Evolutionary conservation across 306 rosid species (phyloP), one percentile per base, ranked within the genome.

Genomic region (Lotus japonicus): DNA sequence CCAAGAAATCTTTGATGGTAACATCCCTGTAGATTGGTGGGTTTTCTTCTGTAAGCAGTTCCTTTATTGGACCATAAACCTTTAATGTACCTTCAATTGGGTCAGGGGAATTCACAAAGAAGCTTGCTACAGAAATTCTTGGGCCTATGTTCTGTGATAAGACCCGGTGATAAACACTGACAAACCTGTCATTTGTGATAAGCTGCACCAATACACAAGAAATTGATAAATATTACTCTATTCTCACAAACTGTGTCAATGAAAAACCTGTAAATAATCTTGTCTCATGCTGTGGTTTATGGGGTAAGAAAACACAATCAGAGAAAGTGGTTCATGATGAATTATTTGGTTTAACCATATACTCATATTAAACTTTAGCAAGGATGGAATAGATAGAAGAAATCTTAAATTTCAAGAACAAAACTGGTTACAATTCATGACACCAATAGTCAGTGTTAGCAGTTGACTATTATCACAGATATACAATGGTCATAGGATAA

Each of bases 41-140:
- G 17, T 76, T 74, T 39, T 82, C 75, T 74, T 87, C 88, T 0
- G 85, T 82, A 60, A 80, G 7, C 21, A 87, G 59, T 53, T 87
- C 85, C 66, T 87, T 79, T 16, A 85, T 82, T 2, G 91, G 95
- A 62, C 86, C 82, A 58, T 78, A 85, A 17, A 57, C 19, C 70
- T 41, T 83, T 0, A 64, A 57, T 13, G 56, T 4, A 17, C 16
- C 70, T 38, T 56, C 62, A 55, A 14, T 0, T 11, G 14, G 60
- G 11, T 70, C 42, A 33, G 11, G 2, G 12, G 26, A 1, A 17
- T 79, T 79, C 16, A 70, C 41, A 66, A 75, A 80, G 56, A 80
- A 80, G 51, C 78, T 58, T 50, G 84, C 84, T 7, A 75, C 23
- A 50, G 84, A 80, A 58, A 75, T 58, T 66, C 83, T 79, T 31